Evolutionary conservation across 129 eudicot genomes (phyloP).

Genomic region (Saussurea involucrata): DNA sequence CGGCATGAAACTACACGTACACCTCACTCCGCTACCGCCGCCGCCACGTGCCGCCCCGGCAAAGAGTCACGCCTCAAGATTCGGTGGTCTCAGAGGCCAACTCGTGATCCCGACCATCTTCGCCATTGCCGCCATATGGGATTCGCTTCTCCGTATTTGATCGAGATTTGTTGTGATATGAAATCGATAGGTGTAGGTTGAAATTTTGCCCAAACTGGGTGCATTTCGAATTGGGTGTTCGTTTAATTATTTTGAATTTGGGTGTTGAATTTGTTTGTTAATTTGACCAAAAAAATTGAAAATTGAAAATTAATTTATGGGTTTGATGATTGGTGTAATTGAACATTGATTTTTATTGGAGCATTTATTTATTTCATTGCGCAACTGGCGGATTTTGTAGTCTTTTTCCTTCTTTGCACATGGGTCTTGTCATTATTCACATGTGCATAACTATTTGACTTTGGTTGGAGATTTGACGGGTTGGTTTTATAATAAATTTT

Average conservation of each 20-base stretch:
- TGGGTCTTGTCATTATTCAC: conserved; percentile 17
- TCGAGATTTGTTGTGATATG: background rate
- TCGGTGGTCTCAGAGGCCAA: conserved; percentile 37
- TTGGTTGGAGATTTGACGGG: conserved; percentile 9
- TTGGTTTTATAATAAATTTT: background rate
- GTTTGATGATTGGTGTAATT: background rate
- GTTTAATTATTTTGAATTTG: conserved; percentile 1
- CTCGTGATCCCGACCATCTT: conserved; percentile 57
- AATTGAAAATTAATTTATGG: conserved; percentile 12
- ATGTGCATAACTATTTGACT: conserved; percentile 27
- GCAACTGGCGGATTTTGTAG: conserved; percentile 32
- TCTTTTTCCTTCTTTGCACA: conserved; percentile 12
- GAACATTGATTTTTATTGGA: conserved; percentile 5
- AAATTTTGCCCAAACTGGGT: conserved; percentile 31
- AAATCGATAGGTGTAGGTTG: conserved; percentile 2
- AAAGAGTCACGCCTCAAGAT: conserved; percentile 38
- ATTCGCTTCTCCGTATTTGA: conserved; percentile 40
- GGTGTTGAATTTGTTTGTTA: conserved; percentile 26
- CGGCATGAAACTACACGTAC: conserved; percentile 76
- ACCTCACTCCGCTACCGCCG: conserved; percentile 53
- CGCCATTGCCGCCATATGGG: conserved; percentile 73
- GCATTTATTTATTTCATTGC: conserved; percentile 32
- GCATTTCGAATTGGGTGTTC: conserved; percentile 9
- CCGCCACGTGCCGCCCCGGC: conserved; percentile 57
- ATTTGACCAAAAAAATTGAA: conserved; percentile 11